Evolutionary conservation across 2,329 filamentous ascomycete genomes (phyloP).

Genomic region (Scolecobasidium constrictum): DNA sequence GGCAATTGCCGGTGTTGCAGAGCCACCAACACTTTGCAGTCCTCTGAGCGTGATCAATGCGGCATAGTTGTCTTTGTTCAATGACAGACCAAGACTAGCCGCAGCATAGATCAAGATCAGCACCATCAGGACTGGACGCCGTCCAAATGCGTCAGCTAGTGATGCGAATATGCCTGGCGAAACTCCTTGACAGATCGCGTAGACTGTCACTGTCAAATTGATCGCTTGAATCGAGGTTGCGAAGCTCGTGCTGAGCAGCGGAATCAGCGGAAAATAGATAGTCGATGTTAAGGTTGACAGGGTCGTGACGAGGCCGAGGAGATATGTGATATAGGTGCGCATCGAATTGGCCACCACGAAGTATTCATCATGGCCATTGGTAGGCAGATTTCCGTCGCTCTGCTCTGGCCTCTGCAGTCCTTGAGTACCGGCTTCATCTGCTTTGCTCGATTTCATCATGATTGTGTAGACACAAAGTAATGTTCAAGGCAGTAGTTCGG

Average conservation of each 20-base stretch:
- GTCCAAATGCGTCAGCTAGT: background rate
- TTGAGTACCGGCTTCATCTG: no score
- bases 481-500: no score
- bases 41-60: slow-evolving; percentile 50
- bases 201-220: background rate
- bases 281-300: no score
- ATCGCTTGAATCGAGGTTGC: slow-evolving; percentile 9
- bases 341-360: no score
- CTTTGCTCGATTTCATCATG: no score
- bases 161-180: background rate
- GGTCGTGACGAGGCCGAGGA: no score
- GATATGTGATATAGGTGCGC: no score
- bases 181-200: background rate
- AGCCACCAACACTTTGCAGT: slow-evolving; percentile 53
- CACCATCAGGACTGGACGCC: slow-evolving; percentile 11
- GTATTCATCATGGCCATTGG: no score
- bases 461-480: no score
- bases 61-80: slow-evolving; percentile 23
- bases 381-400: no score
- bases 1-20: slow-evolving; percentile 58
- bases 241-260: slow-evolving; percentile 23
- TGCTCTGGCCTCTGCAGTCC: no score
- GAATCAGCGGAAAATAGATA: slow-evolving; percentile 40
- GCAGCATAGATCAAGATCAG: slow-evolving; percentile 21
- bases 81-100: slow-evolving; percentile 23